These are phyloP conservation scores for Neoscytalidium dimidiatum DNA, from an alignment of 2,329 filamentous ascomycete species.

Conservation along the genomic window DNA sequence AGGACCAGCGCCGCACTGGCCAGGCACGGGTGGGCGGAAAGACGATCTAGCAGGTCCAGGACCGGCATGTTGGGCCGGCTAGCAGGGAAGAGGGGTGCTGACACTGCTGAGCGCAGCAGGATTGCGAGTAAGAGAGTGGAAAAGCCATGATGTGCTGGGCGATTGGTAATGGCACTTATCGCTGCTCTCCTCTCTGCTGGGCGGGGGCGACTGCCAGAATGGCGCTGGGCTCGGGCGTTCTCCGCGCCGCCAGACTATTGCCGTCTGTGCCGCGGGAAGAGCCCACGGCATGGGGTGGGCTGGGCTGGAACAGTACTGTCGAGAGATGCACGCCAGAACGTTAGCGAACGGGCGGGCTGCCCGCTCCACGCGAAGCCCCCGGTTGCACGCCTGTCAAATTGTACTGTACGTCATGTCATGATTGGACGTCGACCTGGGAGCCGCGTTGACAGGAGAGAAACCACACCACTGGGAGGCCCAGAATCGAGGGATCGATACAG, in stretches of 20 bases:
- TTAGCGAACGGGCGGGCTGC: neutral
- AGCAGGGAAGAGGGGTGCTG: neutral
- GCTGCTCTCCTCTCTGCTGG: neutral
- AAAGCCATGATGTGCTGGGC: neutral
- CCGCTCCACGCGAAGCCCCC: neutral
- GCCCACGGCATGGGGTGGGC: neutral
- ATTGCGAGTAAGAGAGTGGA: neutral
- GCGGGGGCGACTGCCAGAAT: constrained; percentile 4
- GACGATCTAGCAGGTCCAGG: neutral
- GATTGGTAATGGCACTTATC: neutral
- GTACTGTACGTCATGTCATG: neutral
- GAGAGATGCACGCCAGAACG: neutral
- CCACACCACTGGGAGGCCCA: neutral
- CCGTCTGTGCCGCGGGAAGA: neutral
- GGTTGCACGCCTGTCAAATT: neutral
- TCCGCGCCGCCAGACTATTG: neutral
- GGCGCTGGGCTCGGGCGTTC: neutral
- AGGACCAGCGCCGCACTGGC: constrained; percentile 1
- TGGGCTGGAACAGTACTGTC: neutral
- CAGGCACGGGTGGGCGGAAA: neutral
- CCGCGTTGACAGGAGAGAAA: neutral
- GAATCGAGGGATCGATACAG: neutral
- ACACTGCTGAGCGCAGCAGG: too few relatives aligned
- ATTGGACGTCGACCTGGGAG: neutral
- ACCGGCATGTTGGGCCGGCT: neutral